Conservation (phyloP, 1,139 yeast genomes). For the Candida labiduridarum region DNA sequence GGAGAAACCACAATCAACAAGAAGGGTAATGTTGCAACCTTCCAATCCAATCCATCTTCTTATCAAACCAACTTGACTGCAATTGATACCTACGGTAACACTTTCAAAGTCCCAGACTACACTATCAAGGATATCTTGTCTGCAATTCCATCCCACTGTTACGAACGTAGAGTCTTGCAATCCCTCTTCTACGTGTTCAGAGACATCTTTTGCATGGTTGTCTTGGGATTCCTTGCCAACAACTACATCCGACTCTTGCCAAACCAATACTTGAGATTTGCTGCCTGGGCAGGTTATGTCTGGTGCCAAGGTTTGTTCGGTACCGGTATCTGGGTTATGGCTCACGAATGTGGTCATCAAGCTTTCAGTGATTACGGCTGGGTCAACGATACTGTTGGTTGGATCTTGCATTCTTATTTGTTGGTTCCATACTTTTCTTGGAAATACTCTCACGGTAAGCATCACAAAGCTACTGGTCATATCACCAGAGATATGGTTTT, state of each 20-base stretch:
- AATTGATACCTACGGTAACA: constrained; percentile 56
- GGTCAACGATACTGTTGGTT: constrained; percentile 76
- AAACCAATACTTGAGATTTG: constrained; percentile 45
- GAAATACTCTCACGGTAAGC: constrained; percentile 82
- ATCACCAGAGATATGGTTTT: constrained; percentile 81
- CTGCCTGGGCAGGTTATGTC: constrained; percentile 58
- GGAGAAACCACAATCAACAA: constrained; percentile 23
- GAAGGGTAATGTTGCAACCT: constrained; percentile 40
- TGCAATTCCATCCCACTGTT: constrained; percentile 65
- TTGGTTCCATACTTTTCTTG: constrained; percentile 86
- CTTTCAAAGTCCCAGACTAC: constrained; percentile 63
- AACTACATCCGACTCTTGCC: constrained; percentile 54
- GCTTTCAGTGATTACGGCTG: constrained; percentile 74
- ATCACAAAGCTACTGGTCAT: constrained; percentile 88
- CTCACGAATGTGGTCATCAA: constrained; percentile 90
- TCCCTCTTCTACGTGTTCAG: constrained; percentile 61
- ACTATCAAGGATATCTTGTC: constrained; percentile 61
- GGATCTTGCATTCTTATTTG: constrained; percentile 78
- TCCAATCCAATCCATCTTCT: constrained; percentile 23
- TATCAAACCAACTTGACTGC: constrained; percentile 33
- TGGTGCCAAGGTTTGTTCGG: constrained; percentile 55
- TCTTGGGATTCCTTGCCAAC: constrained; percentile 49
- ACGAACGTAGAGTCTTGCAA: constrained; percentile 51
- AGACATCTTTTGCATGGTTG: constrained; percentile 49
- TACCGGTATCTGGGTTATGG: constrained; percentile 83